Percentiles rank a stretch among this genome's conserved stretches.
phyloP scores from a whole-genome alignment of 495 filamentous ascomycete species.

The Opeltia flavorubescens region DNA sequence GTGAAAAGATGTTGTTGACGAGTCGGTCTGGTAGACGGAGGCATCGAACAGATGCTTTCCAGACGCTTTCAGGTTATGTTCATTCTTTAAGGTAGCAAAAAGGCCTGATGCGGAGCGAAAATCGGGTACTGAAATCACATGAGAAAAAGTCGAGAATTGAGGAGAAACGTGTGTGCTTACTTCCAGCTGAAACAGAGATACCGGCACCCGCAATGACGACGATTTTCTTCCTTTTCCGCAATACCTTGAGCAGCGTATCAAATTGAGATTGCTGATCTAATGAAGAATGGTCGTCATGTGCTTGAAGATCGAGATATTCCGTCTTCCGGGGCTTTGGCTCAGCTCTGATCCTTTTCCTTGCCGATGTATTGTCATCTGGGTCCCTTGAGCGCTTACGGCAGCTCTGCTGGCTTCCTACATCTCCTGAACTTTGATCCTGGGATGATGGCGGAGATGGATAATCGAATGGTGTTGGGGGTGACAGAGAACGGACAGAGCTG shows the following conservation, averaged over 20 bases:
- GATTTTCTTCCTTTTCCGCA: slow-evolving; percentile 85
- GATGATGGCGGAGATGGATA: slow-evolving; percentile 45
- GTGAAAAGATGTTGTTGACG: slow-evolving; percentile 78
- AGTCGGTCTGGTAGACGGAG: slow-evolving; percentile 85
- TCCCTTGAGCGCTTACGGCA: slow-evolving; percentile 15
- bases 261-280: slow-evolving; percentile 43
- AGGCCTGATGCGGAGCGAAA: slow-evolving; percentile 84
- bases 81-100: slow-evolving; percentile 65
- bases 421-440: slow-evolving; percentile 29
- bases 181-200: slow-evolving; percentile 90
- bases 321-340: slow-evolving; percentile 63
- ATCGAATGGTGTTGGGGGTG: slow-evolving; percentile 36
- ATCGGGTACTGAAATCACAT: slow-evolving; percentile 59
- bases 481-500: slow-evolving; percentile 39
- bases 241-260: slow-evolving; percentile 53
- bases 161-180: slow-evolving; percentile 51
- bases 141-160: slow-evolving; percentile 46
- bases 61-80: slow-evolving; percentile 82
- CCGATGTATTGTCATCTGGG: slow-evolving; percentile 46
- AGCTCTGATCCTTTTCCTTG: slow-evolving; percentile 58
- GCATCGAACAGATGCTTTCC: slow-evolving; percentile 96
- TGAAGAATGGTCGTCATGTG: slow-evolving; percentile 27
- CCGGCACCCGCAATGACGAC: slow-evolving; percentile 93
- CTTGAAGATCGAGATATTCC: slow-evolving; percentile 56
- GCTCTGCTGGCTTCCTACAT: slow-evolving; percentile 8